Percentiles rank a stretch among this genome's conserved stretches.
Conservation (phyloP, 805 yeast species). For the Maudiozyma pseudohumilis region DNA sequence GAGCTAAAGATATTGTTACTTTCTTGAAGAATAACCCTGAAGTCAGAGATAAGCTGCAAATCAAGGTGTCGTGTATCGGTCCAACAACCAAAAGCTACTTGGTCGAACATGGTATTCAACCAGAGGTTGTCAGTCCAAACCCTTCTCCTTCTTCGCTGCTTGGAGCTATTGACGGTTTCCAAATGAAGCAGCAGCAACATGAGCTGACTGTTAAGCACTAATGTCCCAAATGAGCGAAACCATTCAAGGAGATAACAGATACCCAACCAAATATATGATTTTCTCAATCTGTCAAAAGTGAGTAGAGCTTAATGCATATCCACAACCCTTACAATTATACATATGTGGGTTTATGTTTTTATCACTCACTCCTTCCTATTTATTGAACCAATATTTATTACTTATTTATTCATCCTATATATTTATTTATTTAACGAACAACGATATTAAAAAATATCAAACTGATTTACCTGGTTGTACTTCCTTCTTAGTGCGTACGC, state of each 20-base stretch:
- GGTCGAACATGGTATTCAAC: conserved; percentile 39
- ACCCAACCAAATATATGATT: not conserved
- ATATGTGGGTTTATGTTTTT: not conserved
- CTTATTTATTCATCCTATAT: not conserved
- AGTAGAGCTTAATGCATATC: not conserved
- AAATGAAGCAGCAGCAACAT: not conserved
- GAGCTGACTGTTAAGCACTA: not conserved
- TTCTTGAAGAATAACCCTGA: conserved; percentile 24
- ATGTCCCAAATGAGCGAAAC: not conserved
- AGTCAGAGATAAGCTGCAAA: conserved; percentile 19
- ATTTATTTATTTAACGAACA: not conserved
- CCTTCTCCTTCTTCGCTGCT: conserved; percentile 62
- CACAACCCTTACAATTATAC: not conserved
- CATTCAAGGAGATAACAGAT: too few species aligned
- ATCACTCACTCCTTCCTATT: not conserved
- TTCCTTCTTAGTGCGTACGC: conserved; percentile 19
- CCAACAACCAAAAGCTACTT: conserved; percentile 78
- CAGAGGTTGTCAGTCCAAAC: conserved; percentile 54
- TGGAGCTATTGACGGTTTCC: conserved; percentile 23
- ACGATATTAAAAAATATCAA: too few species aligned
- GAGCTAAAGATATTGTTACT: conserved; percentile 54
- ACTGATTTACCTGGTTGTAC: too few species aligned
- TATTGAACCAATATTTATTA: not conserved
- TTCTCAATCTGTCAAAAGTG: not conserved
- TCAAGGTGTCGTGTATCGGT: conserved; percentile 71